These are phyloP conservation scores for Talaromyces funiculosus DNA, from an alignment of 2,329 filamentous ascomycete species.

Conservation along the genomic window DNA sequence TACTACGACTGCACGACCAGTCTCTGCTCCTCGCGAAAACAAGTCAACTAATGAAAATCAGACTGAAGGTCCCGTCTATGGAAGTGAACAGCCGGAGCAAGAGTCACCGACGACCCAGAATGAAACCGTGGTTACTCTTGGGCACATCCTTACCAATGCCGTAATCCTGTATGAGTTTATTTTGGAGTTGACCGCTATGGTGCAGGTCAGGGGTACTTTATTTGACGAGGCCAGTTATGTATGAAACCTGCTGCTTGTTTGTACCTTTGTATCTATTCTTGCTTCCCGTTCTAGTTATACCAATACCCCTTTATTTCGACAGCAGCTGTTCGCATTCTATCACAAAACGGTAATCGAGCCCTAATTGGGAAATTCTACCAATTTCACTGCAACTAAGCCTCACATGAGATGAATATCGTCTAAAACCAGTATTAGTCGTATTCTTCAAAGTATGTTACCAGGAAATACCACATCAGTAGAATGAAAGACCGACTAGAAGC, in stretches of 20 bases:
- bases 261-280: not conserved
- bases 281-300: not conserved
- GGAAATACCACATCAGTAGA: not conserved
- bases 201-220: conserved; percentile 67
- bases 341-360: not conserved
- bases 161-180: conserved; percentile 75
- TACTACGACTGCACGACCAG: not conserved
- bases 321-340: not conserved
- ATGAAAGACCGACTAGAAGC: conserved; percentile 4
- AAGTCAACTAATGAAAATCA: not conserved
- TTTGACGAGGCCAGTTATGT: conserved; percentile 68
- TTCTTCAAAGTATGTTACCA: not conserved
- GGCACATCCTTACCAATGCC: conserved; percentile 73
- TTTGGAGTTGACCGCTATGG: conserved; percentile 66
- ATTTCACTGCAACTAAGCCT: not conserved
- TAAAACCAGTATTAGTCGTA: not conserved
- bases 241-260: not conserved
- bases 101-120: conserved; percentile 22
- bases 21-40: conserved; percentile 6
- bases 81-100: conserved; percentile 24
- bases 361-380: not conserved
- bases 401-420: not conserved
- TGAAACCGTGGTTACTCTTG: conserved; percentile 55
- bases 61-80: not conserved
- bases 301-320: not conserved